phyloP scores from a whole-genome alignment of 2,329 filamentous ascomycete species.

The Fusarium sp. region DNA sequence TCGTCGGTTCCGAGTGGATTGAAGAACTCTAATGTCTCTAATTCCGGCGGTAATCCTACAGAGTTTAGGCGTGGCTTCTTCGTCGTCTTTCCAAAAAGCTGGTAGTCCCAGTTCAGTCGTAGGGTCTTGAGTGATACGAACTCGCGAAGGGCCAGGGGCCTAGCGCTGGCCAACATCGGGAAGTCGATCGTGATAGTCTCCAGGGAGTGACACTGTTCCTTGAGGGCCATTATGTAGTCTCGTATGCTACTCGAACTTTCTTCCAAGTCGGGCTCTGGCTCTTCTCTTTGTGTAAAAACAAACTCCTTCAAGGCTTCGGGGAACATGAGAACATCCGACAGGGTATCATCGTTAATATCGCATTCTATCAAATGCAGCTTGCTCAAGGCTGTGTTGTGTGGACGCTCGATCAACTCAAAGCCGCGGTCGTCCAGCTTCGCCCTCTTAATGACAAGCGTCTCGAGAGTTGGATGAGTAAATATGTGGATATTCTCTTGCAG shows the following conservation, averaged over 20 bases:
- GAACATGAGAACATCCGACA: constrained; percentile 57
- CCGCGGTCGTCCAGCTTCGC: constrained; percentile 62
- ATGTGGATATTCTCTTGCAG: constrained; percentile 66
- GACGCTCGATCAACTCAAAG: constrained; percentile 63
- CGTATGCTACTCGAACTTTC: constrained; percentile 62
- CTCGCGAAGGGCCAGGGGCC: constrained; percentile 59
- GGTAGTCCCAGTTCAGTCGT: constrained; percentile 62
- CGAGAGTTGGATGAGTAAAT: constrained; percentile 63
- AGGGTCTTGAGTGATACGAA: constrained; percentile 58
- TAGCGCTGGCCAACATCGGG: constrained; percentile 56
- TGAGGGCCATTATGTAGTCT: constrained; percentile 62
- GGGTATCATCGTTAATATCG: constrained; percentile 61
- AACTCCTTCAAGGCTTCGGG: constrained; percentile 61
- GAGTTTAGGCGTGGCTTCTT: constrained; percentile 61
- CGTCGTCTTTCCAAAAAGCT: constrained; percentile 62
- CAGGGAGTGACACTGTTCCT: constrained; percentile 57
- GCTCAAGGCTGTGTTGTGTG: constrained; percentile 60
- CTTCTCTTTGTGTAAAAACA: constrained; percentile 60
- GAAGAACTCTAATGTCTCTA: constrained; percentile 62
- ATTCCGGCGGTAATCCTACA: constrained; percentile 61
- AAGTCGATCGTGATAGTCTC: constrained; percentile 62
- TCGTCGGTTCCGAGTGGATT: constrained; percentile 61
- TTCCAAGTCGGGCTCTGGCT: constrained; percentile 58
- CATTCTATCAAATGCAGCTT: constrained; percentile 63
- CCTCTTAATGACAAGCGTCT: constrained; percentile 59